Percentiles rank a stretch among this genome's conserved stretches.
phyloP scores from a whole-genome alignment of 2,329 filamentous ascomycete species.

The Alternaria atra region DNA sequence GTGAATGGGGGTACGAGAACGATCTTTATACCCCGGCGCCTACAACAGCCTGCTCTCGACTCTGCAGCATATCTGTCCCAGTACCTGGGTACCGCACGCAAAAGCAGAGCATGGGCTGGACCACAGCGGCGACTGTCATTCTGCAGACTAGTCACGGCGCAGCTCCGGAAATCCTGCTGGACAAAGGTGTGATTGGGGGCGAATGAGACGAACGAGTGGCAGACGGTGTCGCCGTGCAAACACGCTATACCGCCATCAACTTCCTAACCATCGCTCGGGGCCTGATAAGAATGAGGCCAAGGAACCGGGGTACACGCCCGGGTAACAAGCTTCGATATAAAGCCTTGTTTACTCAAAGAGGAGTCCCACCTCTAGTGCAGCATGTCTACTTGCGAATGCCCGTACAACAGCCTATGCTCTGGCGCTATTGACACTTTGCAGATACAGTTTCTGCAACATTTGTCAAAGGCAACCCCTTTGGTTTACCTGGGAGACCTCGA shows the following conservation, averaged over 20 bases:
- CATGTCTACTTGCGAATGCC: neutral
- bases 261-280: conserved; percentile 27
- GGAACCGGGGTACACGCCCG: conserved; percentile 16
- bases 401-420: neutral
- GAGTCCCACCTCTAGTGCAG: conserved; percentile 17
- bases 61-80: conserved; percentile 16
- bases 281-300: conserved; percentile 36
- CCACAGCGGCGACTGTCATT: conserved; percentile 22
- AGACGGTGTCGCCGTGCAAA: conserved; percentile 21
- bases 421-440: neutral
- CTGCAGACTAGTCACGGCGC: conserved; percentile 26
- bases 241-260: conserved; percentile 23
- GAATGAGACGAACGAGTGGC: conserved; percentile 24
- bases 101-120: conserved; percentile 12
- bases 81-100: neutral
- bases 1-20: conserved; percentile 28
- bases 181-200: conserved; percentile 29
- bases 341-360: conserved; percentile 31
- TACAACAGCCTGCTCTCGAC: conserved; percentile 22
- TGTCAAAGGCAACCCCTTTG: neutral
- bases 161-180: conserved; percentile 24
- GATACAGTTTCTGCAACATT: conserved; percentile 1
- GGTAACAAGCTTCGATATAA: conserved; percentile 17
- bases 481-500: neutral
- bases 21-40: conserved; percentile 36